Base-by-base conservation (phyloP, 441 rosid species). In the Sinapis alba region DNA sequence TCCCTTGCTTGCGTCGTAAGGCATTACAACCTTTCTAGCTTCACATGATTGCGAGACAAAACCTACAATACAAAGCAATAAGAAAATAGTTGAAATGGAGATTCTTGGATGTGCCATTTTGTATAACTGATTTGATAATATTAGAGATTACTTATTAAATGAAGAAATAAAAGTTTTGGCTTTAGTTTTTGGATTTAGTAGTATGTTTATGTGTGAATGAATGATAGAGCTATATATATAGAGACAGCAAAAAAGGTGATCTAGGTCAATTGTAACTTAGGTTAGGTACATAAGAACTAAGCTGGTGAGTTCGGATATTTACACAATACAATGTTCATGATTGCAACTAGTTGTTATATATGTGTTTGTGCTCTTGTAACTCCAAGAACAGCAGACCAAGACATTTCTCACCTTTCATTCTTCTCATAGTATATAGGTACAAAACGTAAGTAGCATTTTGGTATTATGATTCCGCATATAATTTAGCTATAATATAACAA, bases 271-370 rank as follows among this genome's bases (percentile, higher is more conserved):
- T 56, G 62, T 54, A 8, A 50, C 65, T 68, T 68, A 68, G 38
- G 82, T 79, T 79, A 79, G 82, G 82, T 57, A 64, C 68, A 74
- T 30, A 63, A 69, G 82, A 79, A 79, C 82, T 79, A 69, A 69
- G 53, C 28, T 63, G 38, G 53, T 53, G 53, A 27, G n/a, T 36
- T 53, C 41, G 53, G 63, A 61, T 66, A 43, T 34, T 65, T 28
- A 24, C 61, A 21, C 3, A 54, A 10, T 54, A 50, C 28, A 65
- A 50, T 65, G 63, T 47, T 72, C 38, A 24, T 71, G 53, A 36
- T 45, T 77, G 28, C 41, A 36, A 62, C 11, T 54, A 20, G 59
- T 63, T 23, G 21, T 58, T 23, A 10, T 53, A 20, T 26, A 3
- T 56, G 18, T 56, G 10, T 71, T 47, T 47, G 38, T 76, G 74